Base-by-base conservation (phyloP, 257 asterid species). In the Jacaranda copaia region DNA sequence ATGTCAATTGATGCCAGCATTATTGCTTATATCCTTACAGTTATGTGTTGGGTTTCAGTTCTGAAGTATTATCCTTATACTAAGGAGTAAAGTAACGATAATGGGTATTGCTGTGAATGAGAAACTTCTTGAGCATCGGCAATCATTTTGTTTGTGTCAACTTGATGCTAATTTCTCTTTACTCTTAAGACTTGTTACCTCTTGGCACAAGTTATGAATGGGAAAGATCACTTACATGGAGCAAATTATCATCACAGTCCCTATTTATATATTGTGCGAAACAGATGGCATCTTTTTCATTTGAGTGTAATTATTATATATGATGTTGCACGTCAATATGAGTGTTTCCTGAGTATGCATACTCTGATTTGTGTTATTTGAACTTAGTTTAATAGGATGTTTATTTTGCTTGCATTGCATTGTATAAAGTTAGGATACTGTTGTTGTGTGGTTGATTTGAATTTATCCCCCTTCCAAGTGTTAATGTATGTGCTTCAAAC, bases 1-100 rank as follows among this genome's bases (percentile, higher is more conserved):
- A 18, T 57, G 36, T 39, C 7, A 52, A 60, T 73, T 68, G 72
- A 69, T 57, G 57, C 72, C 72, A 25, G 56, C 35, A 53, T 71
- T 63, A 58, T 46, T 65, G 43, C 35, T 75, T 52, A 25, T 25
- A 25, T 52, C 73, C 58, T 80, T 62, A 62, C 52, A 18, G 59
- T 3, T 20, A n/a, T 39, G 46, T 70, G 56, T 6, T 53, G 49
- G 53, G n/a, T 6, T 43, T 73, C 68, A 18, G 32, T 32, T 42
- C 52, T 51, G 46, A 19, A 58, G 11, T 16, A 53, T n/a, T 67
- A 16, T 51, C 64, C 20, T 18, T 58, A 20, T 51, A 51, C 57
- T 57, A 51, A 36, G 72, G 52, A 48, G 40, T 8, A 25, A 51
- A 25, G 32, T 80, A 18, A 52, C 13, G 53, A 11, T 12, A 35